Conservation (phyloP, 495 filamentous ascomycete genomes). For the Penicillium paradoxum region DNA sequence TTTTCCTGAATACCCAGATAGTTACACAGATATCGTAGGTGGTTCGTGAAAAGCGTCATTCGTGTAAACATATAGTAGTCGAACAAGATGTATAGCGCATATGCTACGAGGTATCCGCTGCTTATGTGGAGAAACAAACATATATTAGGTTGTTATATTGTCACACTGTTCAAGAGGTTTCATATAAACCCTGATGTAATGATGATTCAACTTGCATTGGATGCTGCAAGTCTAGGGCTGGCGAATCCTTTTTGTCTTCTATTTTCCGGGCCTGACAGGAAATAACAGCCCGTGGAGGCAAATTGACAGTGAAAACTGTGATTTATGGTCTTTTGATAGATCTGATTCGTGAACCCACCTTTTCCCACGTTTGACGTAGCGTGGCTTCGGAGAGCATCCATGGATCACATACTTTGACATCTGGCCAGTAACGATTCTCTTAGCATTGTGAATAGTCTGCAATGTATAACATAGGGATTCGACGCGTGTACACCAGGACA, state of each 20-base stretch:
- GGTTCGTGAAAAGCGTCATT: neutral
- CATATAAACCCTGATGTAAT: constrained; percentile 23
- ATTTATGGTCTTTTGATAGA: neutral
- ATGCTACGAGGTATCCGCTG: neutral
- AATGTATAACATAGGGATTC: neutral
- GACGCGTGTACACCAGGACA: neutral
- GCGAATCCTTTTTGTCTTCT: neutral
- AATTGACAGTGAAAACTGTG: constrained; percentile 6
- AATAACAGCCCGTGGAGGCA: constrained; percentile 10
- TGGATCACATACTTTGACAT: constrained; percentile 14
- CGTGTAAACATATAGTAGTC: neutral
- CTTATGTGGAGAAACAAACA: neutral
- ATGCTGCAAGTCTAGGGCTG: neutral
- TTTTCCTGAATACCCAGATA: neutral
- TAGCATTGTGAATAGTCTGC: neutral
- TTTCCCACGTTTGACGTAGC: constrained; percentile 12
- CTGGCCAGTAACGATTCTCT: constrained; percentile 6
- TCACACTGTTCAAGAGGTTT: constrained; percentile 9
- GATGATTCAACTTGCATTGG: constrained; percentile 14
- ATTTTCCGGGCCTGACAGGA: constrained; percentile 3
- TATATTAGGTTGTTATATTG: neutral
- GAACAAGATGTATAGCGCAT: neutral
- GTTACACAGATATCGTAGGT: neutral
- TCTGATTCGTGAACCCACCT: constrained; percentile 9
- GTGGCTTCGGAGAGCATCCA: constrained; percentile 14